phyloP scores from a whole-genome alignment of 139 green algal species.

The Volvox africanus region DNA sequence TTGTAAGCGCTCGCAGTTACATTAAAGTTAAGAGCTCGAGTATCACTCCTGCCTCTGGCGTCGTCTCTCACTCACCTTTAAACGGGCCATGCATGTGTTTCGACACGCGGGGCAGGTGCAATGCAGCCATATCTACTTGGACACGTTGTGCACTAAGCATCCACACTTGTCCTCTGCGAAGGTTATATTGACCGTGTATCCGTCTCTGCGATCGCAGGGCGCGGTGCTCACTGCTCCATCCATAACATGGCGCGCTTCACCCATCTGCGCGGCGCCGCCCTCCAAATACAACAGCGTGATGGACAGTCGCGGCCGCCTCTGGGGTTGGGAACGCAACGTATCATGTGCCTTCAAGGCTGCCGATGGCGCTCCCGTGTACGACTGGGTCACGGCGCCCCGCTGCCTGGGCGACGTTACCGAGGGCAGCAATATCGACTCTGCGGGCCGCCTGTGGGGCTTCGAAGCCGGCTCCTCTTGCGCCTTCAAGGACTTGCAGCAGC shows the following conservation, averaged over 20 bases:
- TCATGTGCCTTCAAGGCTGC: constrained; percentile 50
- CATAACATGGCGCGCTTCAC: constrained; percentile 27
- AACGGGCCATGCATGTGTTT: no score
- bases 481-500: constrained; percentile 37
- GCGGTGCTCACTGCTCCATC: constrained; percentile 32
- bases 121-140: no score
- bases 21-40: no score
- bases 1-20: no score
- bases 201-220: constrained; percentile 1
- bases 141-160: no score
- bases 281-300: constrained; percentile 29
- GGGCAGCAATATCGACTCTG: background rate
- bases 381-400: constrained; percentile 45
- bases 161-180: no score
- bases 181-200: background rate
- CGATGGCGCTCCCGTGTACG: background rate
- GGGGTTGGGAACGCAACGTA: constrained; percentile 54
- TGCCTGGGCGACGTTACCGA: constrained; percentile 15
- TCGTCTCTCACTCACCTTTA: no score
- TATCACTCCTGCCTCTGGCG: no score
- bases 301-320: constrained; percentile 51
- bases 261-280: background rate
- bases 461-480: constrained; percentile 17
- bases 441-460: constrained; percentile 23
- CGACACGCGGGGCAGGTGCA: no score